phyloP scores from a whole-genome alignment of 495 filamentous ascomycete genomes.

The Terfezia claveryi region DNA sequence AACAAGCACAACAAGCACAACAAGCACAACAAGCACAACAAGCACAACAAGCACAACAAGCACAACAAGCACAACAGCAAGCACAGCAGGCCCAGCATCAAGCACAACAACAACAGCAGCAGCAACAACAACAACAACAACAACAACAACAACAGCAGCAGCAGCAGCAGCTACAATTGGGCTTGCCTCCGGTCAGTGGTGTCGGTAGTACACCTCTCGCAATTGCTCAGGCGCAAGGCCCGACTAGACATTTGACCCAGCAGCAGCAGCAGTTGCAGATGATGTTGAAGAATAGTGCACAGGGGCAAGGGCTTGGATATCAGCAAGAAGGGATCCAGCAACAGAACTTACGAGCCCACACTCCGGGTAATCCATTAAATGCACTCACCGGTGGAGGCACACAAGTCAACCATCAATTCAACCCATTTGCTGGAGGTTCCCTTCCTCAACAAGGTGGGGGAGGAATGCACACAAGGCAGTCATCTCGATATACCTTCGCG shows the following conservation, averaged over 20 bases:
- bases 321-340: conserved; percentile 28
- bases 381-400: conserved; percentile 22
- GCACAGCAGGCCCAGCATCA: conserved; percentile 4
- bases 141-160: conserved; percentile 9
- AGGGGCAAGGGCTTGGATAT: background rate
- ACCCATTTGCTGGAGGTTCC: background rate
- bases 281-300: background rate
- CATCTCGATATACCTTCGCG: conserved; percentile 73
- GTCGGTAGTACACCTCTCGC: background rate
- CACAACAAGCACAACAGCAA: conserved; percentile 8
- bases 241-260: background rate
- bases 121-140: conserved; percentile 9
- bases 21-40: conserved; percentile 13
- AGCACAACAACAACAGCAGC: conserved; percentile 7
- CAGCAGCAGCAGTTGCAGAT: background rate
- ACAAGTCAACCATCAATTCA: conserved; percentile 14
- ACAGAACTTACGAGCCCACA: conserved; percentile 19
- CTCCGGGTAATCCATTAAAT: background rate
- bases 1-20: conserved; percentile 3
- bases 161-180: background rate
- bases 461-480: conserved; percentile 45
- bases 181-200: too few relatives aligned
- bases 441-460: conserved; percentile 43
- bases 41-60: conserved; percentile 3
- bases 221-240: background rate